A percentile compares a stretch with the other conserved stretches of the same genome.
phyloP scores from a whole-genome alignment of 2,329 filamentous ascomycete genomes.

The Coleophoma cylindrospora region DNA sequence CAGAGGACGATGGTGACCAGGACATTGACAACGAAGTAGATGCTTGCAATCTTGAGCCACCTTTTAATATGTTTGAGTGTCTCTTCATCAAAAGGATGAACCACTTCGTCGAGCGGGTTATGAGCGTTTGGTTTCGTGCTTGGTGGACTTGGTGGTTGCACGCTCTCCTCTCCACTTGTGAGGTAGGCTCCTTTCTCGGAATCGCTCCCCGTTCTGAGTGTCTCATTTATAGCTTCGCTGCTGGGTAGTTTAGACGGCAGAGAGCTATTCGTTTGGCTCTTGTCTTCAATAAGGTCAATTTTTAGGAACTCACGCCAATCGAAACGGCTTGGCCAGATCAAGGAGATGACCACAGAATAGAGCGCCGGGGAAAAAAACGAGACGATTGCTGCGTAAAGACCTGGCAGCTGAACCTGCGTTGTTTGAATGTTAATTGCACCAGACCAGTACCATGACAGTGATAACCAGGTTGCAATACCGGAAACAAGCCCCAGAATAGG shows the following conservation, averaged over 20 bases:
- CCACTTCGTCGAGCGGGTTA: constrained; percentile 32
- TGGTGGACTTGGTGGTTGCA: background rate
- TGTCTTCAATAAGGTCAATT: constrained; percentile 38
- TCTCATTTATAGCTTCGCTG: background rate
- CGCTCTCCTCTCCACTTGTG: constrained; percentile 26
- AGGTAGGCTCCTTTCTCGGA: constrained; percentile 30
- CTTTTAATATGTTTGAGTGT: constrained; percentile 28
- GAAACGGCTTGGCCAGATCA: constrained; percentile 33
- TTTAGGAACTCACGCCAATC: constrained; percentile 36
- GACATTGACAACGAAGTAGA: constrained; percentile 35
- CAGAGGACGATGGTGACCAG: constrained; percentile 40
- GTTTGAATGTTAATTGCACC: constrained; percentile 42
- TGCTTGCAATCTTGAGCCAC: constrained; percentile 35
- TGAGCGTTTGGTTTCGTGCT: background rate
- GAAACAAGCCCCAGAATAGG: constrained; percentile 45
- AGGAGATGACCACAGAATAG: background rate
- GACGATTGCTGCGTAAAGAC: background rate
- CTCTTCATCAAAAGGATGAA: constrained; percentile 35
- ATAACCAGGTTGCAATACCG: constrained; percentile 47
- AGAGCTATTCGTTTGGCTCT: constrained; percentile 12
- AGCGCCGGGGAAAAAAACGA: background rate
- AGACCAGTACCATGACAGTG: constrained; percentile 37
- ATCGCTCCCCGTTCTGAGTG: background rate
- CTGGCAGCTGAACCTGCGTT: constrained; percentile 32
- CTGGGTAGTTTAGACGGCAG: constrained; percentile 3